Percentiles rank a stretch among this genome's conserved stretches.
Evolutionary conservation across 2,329 filamentous ascomycete species (phyloP).

Genomic region (Dactylellina parvicollis): DNA sequence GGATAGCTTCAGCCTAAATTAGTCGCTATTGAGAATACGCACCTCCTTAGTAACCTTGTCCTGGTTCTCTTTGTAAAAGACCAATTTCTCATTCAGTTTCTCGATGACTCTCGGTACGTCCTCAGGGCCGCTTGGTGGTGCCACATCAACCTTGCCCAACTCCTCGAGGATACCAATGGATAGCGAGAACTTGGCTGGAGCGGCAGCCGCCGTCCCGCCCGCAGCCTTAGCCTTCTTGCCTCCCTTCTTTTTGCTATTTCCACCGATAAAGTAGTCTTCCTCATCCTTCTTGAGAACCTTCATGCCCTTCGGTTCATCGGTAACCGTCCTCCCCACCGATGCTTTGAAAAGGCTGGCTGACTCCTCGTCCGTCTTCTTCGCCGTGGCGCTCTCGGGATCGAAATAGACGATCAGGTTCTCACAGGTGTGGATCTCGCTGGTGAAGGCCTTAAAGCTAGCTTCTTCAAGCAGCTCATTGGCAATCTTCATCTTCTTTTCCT

Average conservation of each 20-base stretch:
- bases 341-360: constrained; percentile 79
- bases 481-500: constrained; percentile 78
- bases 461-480: constrained; percentile 81
- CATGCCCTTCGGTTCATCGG: constrained; percentile 83
- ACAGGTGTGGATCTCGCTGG: constrained; percentile 89
- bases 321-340: constrained; percentile 83
- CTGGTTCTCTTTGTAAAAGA: constrained; percentile 91
- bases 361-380: constrained; percentile 70
- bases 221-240: constrained; percentile 60
- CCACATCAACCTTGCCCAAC: constrained; percentile 81
- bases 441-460: constrained; percentile 85
- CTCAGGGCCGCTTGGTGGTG: constrained; percentile 84
- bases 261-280: constrained; percentile 80
- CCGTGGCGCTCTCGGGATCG: constrained; percentile 72
- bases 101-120: constrained; percentile 83
- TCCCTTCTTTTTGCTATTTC: constrained; percentile 84
- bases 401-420: constrained; percentile 91
- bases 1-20: constrained; percentile 28
- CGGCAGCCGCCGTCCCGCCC: constrained; percentile 63
- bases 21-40: constrained; percentile 61
- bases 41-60: constrained; percentile 72
- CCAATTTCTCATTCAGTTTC: constrained; percentile 91
- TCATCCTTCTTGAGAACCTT: constrained; percentile 86
- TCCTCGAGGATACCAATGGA: constrained; percentile 93
- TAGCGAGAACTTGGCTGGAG: constrained; percentile 78